These are phyloP conservation scores for Baudoinia panamericana DNA, from an alignment of 495 filamentous ascomycete genomes.

Conservation along the genomic window DNA sequence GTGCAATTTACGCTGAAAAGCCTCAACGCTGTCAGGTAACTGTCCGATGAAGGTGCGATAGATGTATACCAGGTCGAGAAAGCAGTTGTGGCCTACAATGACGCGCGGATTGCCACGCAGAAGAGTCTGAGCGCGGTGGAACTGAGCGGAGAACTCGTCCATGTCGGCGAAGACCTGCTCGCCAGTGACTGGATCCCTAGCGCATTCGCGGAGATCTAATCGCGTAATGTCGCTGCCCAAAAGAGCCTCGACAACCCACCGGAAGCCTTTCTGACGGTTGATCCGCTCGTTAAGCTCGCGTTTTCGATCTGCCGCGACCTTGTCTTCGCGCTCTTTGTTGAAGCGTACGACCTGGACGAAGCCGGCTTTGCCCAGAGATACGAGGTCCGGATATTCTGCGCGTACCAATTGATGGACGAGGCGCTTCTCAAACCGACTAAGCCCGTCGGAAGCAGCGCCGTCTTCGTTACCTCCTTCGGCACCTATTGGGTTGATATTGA, in stretches of 20 bases:
- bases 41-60: constrained; percentile 54
- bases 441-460: constrained; percentile 4
- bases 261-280: constrained; percentile 43
- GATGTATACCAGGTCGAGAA: constrained; percentile 61
- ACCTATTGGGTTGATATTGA: constrained; percentile 15
- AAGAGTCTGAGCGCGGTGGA: constrained; percentile 25
- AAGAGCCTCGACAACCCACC: constrained; percentile 60
- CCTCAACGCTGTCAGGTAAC: constrained; percentile 46
- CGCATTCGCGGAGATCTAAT: constrained; percentile 37
- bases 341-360: constrained; percentile 42
- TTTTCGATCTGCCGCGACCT: constrained; percentile 29
- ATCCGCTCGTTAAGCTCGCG: constrained; percentile 34
- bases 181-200: constrained; percentile 15
- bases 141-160: constrained; percentile 21
- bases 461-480: constrained; percentile 6
- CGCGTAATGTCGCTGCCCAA: constrained; percentile 42
- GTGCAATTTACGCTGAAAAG: constrained; percentile 44
- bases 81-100: constrained; percentile 65
- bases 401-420: constrained; percentile 58
- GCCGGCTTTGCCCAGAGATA: constrained; percentile 32
- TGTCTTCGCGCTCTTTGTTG: constrained; percentile 38
- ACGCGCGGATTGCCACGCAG: constrained; percentile 40
- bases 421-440: constrained; percentile 39
- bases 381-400: constrained; percentile 46
- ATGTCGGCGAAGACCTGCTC: constrained; percentile 24